Evolutionary conservation across 169 alveolate species (phyloP).

Genomic region (Plasmodium gaboni): DNA sequence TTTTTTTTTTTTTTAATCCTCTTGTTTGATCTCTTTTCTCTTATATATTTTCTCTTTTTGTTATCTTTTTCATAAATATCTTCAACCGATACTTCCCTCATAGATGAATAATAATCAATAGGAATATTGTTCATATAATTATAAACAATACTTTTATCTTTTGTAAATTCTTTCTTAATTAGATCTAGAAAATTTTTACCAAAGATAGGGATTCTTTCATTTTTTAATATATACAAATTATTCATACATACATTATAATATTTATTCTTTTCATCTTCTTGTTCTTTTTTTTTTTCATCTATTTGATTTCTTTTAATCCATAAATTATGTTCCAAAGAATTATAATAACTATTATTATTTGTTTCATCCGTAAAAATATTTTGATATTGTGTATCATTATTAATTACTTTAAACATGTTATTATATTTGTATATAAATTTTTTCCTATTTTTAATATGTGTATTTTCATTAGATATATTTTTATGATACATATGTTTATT

Average conservation of each 20-base stretch:
- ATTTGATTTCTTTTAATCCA: constrained; percentile 28
- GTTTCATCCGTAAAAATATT: constrained; percentile 23
- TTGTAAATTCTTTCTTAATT: constrained; percentile 19
- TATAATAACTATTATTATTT: constrained; percentile 17
- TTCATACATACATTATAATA: background rate
- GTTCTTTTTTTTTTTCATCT: constrained; percentile 3
- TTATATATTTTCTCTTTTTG: background rate
- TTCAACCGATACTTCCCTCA: background rate
- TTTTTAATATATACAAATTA: constrained; percentile 8
- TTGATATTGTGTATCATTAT: constrained; percentile 45
- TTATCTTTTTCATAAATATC: background rate
- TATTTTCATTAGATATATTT: background rate
- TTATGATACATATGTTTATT: background rate
- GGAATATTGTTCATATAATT: constrained; percentile 9
- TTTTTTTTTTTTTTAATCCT: background rate
- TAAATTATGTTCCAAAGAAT: constrained; percentile 49
- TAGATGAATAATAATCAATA: background rate
- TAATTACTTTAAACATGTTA: constrained; percentile 16
- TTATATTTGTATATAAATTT: constrained; percentile 20
- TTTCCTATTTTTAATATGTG: background rate
- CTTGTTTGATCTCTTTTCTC: background rate
- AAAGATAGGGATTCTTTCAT: constrained; percentile 22
- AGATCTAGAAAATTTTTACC: constrained; percentile 24
- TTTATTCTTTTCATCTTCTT: constrained; percentile 1
- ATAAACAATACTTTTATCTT: constrained; percentile 28